phyloP scores from a whole-genome alignment of 2,329 filamentous ascomycete species.

The Fusarium vanettenii region DNA sequence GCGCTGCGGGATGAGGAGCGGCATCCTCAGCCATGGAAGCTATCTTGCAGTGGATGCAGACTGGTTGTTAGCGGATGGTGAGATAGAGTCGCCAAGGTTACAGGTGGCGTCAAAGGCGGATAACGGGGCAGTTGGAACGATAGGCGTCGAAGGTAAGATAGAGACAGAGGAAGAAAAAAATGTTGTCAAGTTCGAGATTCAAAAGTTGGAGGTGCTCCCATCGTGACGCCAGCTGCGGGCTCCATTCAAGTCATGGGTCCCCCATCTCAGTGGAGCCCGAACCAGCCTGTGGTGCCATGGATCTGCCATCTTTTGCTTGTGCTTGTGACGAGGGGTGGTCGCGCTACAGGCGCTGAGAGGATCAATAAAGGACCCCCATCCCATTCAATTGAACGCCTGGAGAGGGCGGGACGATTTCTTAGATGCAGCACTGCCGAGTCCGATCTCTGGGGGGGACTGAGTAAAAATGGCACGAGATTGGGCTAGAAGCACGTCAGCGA shows the following conservation, averaged over 20 bases:
- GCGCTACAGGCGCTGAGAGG: constrained; percentile 1
- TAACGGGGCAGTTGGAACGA: not conserved
- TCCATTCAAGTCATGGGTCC: not conserved
- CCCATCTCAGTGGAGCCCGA: not conserved
- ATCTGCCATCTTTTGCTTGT: not conserved
- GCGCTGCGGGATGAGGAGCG: not conserved
- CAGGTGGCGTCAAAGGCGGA: not conserved
- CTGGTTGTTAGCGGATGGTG: not conserved
- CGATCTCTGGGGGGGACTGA: not conserved
- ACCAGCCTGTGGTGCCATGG: not conserved
- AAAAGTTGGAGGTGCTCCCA: not conserved
- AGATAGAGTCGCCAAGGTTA: not conserved
- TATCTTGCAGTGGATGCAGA: not conserved
- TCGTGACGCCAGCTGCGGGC: not conserved
- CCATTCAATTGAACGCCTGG: not conserved
- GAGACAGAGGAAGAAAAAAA: not conserved
- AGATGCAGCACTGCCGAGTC: constrained; percentile 3
- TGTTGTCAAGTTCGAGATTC: not conserved
- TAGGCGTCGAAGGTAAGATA: not conserved
- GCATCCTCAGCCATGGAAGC: constrained; percentile 7
- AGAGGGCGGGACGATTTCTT: not conserved
- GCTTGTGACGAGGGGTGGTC: not conserved
- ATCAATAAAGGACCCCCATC: not conserved
- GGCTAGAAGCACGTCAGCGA: constrained; percentile 4
- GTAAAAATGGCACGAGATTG: constrained; percentile 18